A percentile compares a stretch with the other conserved stretches of the same genome.
phyloP scores from a whole-genome alignment of 305 asterid species.

The Coffea humblotiana region DNA sequence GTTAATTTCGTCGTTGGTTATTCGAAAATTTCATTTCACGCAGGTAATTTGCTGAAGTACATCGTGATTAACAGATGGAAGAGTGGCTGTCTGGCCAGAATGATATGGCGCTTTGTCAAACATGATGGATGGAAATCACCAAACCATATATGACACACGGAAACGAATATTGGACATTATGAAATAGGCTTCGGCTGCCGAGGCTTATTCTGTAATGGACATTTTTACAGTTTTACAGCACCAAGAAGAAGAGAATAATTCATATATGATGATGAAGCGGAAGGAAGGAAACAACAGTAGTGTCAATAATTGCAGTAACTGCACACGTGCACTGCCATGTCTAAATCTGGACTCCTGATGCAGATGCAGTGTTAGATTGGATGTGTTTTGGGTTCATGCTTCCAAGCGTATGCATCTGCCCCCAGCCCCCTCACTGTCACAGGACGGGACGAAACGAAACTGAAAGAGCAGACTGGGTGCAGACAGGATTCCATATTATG shows the following conservation, averaged over 20 bases:
- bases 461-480: background rate
- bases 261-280: no score
- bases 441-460: background rate
- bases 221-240: background rate
- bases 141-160: no score
- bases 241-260: background rate
- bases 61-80: no score
- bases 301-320: background rate
- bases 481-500: background rate
- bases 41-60: no score
- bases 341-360: constrained; percentile 17
- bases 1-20: background rate
- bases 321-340: constrained; percentile 52
- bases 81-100: no score
- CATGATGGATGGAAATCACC: no score
- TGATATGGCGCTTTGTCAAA: no score
- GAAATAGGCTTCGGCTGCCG: background rate
- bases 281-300: constrained; percentile 3
- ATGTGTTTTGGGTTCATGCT: constrained; percentile 1
- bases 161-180: no score
- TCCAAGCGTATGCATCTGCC: constrained; percentile 7
- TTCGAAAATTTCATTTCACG: background rate
- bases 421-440: background rate
- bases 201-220: background rate
- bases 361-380: background rate